Percentiles rank a stretch among this genome's conserved stretches.
These are phyloP conservation scores for Brassica balearica DNA, from an alignment of 441 rosid genomes.

Conservation along the genomic window DNA sequence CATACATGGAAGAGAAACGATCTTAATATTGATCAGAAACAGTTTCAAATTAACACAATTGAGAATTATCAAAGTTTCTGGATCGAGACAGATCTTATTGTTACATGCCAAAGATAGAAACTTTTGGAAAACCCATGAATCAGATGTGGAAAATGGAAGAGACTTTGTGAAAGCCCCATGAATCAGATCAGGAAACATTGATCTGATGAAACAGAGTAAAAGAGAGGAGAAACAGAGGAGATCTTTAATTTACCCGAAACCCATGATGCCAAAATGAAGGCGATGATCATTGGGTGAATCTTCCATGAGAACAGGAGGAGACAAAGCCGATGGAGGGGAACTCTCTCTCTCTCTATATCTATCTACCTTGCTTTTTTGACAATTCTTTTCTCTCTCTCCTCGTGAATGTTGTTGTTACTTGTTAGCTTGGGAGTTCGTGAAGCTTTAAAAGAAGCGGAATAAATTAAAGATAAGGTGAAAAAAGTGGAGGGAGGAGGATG, in stretches of 20 bases:
- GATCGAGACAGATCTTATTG: slow-evolving; percentile 34
- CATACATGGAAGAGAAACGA: slow-evolving; percentile 12
- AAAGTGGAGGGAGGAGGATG: slow-evolving; percentile 11
- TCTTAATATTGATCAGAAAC: slow-evolving; percentile 19
- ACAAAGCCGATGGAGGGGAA: too few species aligned
- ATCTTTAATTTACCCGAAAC: slow-evolving; percentile 65
- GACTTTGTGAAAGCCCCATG: slow-evolving; percentile 3
- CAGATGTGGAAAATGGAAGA: slow-evolving; percentile 1
- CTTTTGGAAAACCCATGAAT: neutral
- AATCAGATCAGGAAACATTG: slow-evolving; percentile 19
- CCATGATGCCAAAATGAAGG: slow-evolving; percentile 90
- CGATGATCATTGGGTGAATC: slow-evolving; percentile 75
- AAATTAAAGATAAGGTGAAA: neutral
- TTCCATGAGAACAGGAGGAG: slow-evolving; percentile 61
- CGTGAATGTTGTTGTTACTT: slow-evolving; percentile 19
- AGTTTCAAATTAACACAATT: neutral
- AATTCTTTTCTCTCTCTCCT: slow-evolving; percentile 24
- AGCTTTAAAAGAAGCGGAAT: slow-evolving; percentile 19
- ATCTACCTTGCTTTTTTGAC: too few species aligned
- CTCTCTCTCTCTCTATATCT: neutral
- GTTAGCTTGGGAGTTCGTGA: slow-evolving; percentile 40
- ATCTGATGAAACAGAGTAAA: neutral
- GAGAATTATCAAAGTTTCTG: neutral
- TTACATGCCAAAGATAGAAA: neutral
- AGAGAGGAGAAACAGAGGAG: neutral